Base-by-base conservation (phyloP, 805 yeast genomes). In the Nakazawaea wyomingensis region DNA sequence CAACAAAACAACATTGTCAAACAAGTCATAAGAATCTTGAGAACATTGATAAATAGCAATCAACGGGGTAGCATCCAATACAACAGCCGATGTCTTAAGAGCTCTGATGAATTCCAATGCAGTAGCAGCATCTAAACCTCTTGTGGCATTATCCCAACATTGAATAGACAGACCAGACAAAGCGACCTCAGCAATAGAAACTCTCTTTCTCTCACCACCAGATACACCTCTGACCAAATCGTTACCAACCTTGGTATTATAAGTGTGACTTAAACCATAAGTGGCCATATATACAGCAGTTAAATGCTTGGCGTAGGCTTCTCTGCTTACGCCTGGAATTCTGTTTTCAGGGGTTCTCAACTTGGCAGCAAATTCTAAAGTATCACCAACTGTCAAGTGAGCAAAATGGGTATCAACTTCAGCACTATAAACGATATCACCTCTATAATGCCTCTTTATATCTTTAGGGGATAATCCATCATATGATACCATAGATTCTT, bases 71-170 rank as follows among this genome's bases (percentile, higher is more conserved):
- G 70, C 64, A 18, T 71, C 71, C 49, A 67, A 51, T n/a, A 74
- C 52, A 24, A 63, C 53, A n/a, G 84, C 79, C 3, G 79, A 68
- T 1, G 78, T 66, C 56, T 74, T 78, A 51, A 80, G 65, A 19
- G 81, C 79, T 50, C 72, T 65, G 46, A 76, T 69, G 52, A 80
- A 80, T 54, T 79, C 84, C 54, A 77, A 65, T 26, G 86, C 86
- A 37, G 85, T 79, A 21, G 85, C 84, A 8, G 85, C 67, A 63
- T 80, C 86, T 52, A 80, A 71, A 57, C 85, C 86, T 67, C 86
- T 75, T 18, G 85, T 80, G 11, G 84, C 74, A 55, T 80, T 80
- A 68, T 80, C 82, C 81, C 82, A 76, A 60, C 78, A 73, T 54
- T 76, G 78, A 33, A 76, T 42, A 46, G 61, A 62, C 24, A 81